Evolutionary conservation across 169 alveolate species (phyloP).

Genomic region (Plasmodium fragile): DNA sequence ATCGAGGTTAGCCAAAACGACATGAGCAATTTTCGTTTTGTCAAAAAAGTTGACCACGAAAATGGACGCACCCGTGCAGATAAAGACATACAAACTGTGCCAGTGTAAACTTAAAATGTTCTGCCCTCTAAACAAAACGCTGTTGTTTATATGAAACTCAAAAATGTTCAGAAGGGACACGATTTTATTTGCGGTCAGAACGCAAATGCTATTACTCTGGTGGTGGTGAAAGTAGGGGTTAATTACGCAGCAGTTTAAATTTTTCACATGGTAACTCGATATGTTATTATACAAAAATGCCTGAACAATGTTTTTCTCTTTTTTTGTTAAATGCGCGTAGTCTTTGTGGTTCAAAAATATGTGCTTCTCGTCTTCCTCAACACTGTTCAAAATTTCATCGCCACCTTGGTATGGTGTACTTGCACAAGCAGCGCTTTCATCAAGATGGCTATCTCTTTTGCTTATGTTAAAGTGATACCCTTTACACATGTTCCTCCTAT

Average conservation of each 20-base stretch:
- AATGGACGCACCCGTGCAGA: conserved; percentile 23
- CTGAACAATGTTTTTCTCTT: conserved; percentile 7
- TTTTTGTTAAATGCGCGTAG: conserved; percentile 8
- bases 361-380: not conserved
- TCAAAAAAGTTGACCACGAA: conserved; percentile 39
- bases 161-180: conserved; percentile 49
- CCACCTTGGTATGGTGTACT: not conserved
- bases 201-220: conserved; percentile 44
- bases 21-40: conserved; percentile 46
- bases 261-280: conserved; percentile 27
- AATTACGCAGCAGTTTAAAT: conserved; percentile 20
- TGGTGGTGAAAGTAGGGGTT: conserved; percentile 47
- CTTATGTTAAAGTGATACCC: not conserved
- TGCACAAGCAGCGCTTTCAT: not conserved
- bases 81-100: conserved; percentile 36
- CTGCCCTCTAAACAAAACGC: conserved; percentile 27
- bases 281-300: conserved; percentile 23
- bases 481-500: not conserved
- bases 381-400: not conserved
- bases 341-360: conserved; percentile 3
- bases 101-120: conserved; percentile 42
- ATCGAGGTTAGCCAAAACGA: conserved; percentile 2
- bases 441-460: not conserved
- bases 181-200: conserved; percentile 15
- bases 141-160: conserved; percentile 47